These are phyloP conservation scores for Aspergillus sp. DNA, from an alignment of 2,329 filamentous ascomycete species.

Conservation along the genomic window DNA sequence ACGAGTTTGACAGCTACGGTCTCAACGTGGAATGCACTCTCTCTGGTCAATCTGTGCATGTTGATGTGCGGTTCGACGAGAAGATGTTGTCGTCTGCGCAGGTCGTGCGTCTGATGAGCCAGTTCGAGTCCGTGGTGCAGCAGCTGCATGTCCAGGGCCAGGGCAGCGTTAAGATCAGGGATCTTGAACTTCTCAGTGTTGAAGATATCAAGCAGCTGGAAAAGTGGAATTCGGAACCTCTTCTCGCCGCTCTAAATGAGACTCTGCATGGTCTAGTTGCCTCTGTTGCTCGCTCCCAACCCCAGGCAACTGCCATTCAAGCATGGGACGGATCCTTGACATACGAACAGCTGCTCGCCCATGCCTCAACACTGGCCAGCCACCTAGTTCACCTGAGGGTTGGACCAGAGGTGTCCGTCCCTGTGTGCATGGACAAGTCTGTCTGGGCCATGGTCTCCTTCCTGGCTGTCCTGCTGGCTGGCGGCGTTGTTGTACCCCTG, in stretches of 20 bases:
- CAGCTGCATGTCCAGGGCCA: not conserved
- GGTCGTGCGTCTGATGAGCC: not conserved
- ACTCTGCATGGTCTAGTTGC: not conserved
- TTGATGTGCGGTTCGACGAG: not conserved
- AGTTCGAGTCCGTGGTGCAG: not conserved
- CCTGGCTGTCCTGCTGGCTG: not conserved
- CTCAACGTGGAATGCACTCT: not conserved
- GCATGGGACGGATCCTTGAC: not conserved
- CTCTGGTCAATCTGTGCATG: not conserved
- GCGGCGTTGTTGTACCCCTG: not conserved
- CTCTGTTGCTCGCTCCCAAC: not conserved
- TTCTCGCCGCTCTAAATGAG: not conserved
- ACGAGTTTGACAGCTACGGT: not conserved
- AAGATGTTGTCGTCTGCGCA: not conserved
- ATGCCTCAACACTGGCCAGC: not conserved
- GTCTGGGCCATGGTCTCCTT: not conserved
- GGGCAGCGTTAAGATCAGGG: not conserved
- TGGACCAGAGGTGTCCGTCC: not conserved
- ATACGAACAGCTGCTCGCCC: not conserved
- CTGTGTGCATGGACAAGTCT: not conserved
- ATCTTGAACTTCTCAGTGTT: not conserved
- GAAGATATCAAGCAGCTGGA: not conserved
- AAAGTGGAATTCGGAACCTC: not conserved
- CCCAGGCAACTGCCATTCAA: not conserved
- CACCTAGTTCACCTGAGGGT: not conserved